Evolutionary conservation across 306 rosid genomes (phyloP).

Genomic region (Pyrus bretschneideri): DNA sequence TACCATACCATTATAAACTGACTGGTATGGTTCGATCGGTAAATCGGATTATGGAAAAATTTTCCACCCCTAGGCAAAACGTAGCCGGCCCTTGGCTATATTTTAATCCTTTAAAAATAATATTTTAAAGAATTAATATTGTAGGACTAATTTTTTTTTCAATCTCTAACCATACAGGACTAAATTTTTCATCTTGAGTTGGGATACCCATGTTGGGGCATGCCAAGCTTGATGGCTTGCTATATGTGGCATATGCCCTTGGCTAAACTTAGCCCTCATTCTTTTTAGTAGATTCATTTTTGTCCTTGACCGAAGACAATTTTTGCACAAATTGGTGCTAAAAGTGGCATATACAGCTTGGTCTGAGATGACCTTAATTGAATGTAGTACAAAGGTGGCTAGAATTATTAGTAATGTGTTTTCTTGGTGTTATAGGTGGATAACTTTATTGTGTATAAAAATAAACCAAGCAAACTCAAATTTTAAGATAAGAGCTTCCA

Average conservation of each 20-base stretch:
- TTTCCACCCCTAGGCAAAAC: too few relatives aligned
- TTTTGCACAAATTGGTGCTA: too few relatives aligned
- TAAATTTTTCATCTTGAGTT: neutral
- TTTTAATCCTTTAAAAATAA: too few relatives aligned
- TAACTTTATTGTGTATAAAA: too few relatives aligned
- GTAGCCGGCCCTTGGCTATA: too few relatives aligned
- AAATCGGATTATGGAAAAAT: too few relatives aligned
- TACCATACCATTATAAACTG: too few relatives aligned
- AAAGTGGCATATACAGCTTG: neutral
- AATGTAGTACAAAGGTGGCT: neutral
- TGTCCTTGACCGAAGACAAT: neutral
- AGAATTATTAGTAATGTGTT: neutral
- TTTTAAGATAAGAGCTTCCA: neutral
- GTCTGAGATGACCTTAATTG: neutral
- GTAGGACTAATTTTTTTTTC: neutral
- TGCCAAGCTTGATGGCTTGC: neutral
- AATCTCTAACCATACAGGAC: neutral
- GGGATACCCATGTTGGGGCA: neutral
- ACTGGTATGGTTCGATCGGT: too few relatives aligned
- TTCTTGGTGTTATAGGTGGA: neutral
- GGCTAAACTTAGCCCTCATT: neutral
- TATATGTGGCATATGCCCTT: neutral
- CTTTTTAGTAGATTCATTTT: neutral
- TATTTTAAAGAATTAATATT: too few relatives aligned
- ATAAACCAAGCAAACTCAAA: neutral